Conservation (phyloP, 176 grass and related monocot species). For the Pontederia paniculata region DNA sequence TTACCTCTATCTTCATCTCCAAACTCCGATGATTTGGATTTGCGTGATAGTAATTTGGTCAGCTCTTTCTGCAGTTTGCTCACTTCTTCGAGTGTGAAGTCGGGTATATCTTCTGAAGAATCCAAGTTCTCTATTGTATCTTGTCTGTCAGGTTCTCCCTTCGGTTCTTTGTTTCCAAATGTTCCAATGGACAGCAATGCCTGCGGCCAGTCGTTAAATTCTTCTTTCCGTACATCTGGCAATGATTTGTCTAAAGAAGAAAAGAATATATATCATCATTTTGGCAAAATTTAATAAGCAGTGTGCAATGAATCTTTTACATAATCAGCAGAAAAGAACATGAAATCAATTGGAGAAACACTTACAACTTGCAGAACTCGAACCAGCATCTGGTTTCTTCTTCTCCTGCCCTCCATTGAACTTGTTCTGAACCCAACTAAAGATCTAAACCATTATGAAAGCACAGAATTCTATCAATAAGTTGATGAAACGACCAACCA, state of each 20-base stretch:
- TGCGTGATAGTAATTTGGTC: conserved; percentile 27
- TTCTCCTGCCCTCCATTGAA: conserved; percentile 36
- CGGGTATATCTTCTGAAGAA: conserved; percentile 33
- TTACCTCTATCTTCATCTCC: conserved; percentile 14
- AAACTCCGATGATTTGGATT: neutral
- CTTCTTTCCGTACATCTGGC: conserved; percentile 23
- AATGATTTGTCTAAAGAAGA: conserved; percentile 29
- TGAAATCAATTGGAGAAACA: neutral
- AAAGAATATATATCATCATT: neutral
- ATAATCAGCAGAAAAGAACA: neutral
- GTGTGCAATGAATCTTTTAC: neutral
- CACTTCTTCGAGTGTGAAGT: conserved; percentile 69
- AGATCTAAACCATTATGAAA: conserved; percentile 43
- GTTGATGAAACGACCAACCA: neutral
- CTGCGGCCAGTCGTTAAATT: conserved; percentile 24
- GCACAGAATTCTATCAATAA: neutral
- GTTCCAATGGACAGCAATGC: conserved; percentile 64
- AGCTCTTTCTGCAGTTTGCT: conserved; percentile 64
- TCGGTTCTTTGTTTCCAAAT: conserved; percentile 29
- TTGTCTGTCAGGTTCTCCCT: conserved; percentile 18
- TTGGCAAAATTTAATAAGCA: neutral
- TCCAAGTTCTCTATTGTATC: conserved; percentile 1
- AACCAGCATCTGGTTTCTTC: conserved; percentile 19
- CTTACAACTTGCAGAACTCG: conserved; percentile 21
- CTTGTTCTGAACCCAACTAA: conserved; percentile 66